Conservation (phyloP, 306 rosid species). For the Vigna nakashimae region DNA sequence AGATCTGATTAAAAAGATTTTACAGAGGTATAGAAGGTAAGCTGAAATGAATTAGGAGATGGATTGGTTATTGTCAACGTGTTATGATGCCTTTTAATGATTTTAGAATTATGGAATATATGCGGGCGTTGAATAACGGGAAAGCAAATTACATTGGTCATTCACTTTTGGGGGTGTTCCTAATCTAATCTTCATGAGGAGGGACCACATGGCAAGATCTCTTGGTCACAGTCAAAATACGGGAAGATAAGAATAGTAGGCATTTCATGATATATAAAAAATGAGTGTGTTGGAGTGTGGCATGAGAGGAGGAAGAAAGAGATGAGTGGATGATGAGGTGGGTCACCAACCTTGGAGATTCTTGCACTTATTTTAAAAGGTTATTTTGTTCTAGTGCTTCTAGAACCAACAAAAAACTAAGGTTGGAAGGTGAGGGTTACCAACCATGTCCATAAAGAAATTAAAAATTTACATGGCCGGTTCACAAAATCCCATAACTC, state of each 20-base stretch:
- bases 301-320: slow-evolving; percentile 20
- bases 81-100: slow-evolving; percentile 43
- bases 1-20: slow-evolving; percentile 43
- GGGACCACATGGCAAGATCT: slow-evolving; percentile 29
- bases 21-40: not conserved
- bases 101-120: slow-evolving; percentile 49
- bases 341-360: slow-evolving; percentile 58
- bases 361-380: slow-evolving; percentile 29
- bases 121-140: slow-evolving; percentile 47
- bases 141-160: slow-evolving; percentile 33
- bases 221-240: slow-evolving; percentile 49
- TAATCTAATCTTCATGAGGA: slow-evolving; percentile 35
- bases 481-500: slow-evolving; percentile 36
- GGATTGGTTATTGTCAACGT: slow-evolving; percentile 38
- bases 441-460: slow-evolving; percentile 48
- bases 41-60: not conserved
- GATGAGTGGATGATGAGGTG: slow-evolving; percentile 44
- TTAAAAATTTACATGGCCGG: slow-evolving; percentile 50
- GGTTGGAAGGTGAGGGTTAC: slow-evolving; percentile 57
- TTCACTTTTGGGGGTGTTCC: slow-evolving; percentile 38
- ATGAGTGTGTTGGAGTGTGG: slow-evolving; percentile 26
- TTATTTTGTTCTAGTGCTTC: slow-evolving; percentile 40
- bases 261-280: not conserved
- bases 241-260: slow-evolving; percentile 31
- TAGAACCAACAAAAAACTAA: slow-evolving; percentile 58